A percentile compares a stretch with the other conserved stretches of the same genome.
phyloP scores from a whole-genome alignment of 257 asterid genomes.

The Fraxinus anomala region DNA sequence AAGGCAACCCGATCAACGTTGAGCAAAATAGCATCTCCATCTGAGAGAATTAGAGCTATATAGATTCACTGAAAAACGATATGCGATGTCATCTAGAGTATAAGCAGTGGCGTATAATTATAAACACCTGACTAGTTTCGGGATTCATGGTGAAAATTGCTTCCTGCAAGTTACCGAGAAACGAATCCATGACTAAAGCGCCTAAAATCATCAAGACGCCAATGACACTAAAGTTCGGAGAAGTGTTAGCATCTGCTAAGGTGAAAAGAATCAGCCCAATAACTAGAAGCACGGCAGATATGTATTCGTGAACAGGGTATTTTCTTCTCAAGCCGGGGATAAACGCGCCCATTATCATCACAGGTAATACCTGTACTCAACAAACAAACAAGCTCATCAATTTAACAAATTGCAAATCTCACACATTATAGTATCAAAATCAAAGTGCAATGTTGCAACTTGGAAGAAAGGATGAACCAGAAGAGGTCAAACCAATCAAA shows the following conservation, averaged over 20 bases:
- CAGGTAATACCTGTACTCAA: conserved; percentile 70
- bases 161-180: conserved; percentile 88
- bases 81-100: neutral
- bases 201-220: conserved; percentile 81
- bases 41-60: conserved; percentile 28
- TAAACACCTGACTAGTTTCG: conserved; percentile 79
- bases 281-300: conserved; percentile 75
- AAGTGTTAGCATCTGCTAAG: conserved; percentile 79
- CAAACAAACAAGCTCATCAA: conserved; percentile 13
- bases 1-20: conserved; percentile 76
- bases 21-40: conserved; percentile 93
- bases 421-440: neutral
- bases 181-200: conserved; percentile 87
- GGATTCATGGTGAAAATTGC: conserved; percentile 86
- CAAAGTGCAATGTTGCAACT: conserved; percentile 2
- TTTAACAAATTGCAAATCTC: neutral
- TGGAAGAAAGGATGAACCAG: conserved; percentile 15
- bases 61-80: conserved; percentile 6
- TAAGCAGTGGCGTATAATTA: neutral
- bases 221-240: conserved; percentile 78
- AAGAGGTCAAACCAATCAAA: neutral
- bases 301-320: conserved; percentile 76
- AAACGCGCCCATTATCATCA: conserved; percentile 96
- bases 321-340: conserved; percentile 90
- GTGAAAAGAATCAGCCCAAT: conserved; percentile 79